phyloP scores from a whole-genome alignment of 129 eudicot species.

The Erigeron canadensis region DNA sequence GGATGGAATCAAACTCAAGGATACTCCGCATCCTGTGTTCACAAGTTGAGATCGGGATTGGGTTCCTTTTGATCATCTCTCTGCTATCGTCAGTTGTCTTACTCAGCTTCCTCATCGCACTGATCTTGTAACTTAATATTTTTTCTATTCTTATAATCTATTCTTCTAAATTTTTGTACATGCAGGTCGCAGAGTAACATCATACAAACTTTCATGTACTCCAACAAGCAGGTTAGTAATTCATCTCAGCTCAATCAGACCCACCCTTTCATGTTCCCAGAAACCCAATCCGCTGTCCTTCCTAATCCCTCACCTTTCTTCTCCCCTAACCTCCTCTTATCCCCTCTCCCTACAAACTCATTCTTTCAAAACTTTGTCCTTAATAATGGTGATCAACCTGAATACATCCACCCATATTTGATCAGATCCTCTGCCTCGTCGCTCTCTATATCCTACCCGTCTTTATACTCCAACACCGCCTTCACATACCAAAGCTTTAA shows the following conservation, averaged over 20 bases:
- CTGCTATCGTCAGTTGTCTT: slow-evolving; percentile 93
- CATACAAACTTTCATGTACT: slow-evolving; percentile 77
- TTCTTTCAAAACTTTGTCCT: slow-evolving; percentile 87
- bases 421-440: slow-evolving; percentile 59
- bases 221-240: slow-evolving; percentile 98
- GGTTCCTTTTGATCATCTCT: slow-evolving; percentile 77
- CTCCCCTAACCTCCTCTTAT: slow-evolving; percentile 58
- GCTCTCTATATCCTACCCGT: slow-evolving; percentile 70
- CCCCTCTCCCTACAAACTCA: slow-evolving; percentile 90
- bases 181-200: slow-evolving; percentile 89
- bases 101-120: too few relatives aligned
- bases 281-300: slow-evolving; percentile 63
- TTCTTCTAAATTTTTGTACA: not conserved
- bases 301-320: slow-evolving; percentile 80
- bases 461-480: slow-evolving; percentile 48
- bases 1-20: slow-evolving; percentile 89
- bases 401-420: slow-evolving; percentile 82
- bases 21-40: slow-evolving; percentile 84
- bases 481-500: slow-evolving; percentile 62
- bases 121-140: not conserved
- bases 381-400: slow-evolving; percentile 90
- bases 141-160: not conserved
- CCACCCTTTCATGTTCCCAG: slow-evolving; percentile 65
- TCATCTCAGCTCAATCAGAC: too few relatives aligned
- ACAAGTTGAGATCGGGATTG: slow-evolving; percentile 90